Evolutionary conservation across 805 yeast genomes (phyloP).

Genomic region (Saccharomycopsis guyanensis): DNA sequence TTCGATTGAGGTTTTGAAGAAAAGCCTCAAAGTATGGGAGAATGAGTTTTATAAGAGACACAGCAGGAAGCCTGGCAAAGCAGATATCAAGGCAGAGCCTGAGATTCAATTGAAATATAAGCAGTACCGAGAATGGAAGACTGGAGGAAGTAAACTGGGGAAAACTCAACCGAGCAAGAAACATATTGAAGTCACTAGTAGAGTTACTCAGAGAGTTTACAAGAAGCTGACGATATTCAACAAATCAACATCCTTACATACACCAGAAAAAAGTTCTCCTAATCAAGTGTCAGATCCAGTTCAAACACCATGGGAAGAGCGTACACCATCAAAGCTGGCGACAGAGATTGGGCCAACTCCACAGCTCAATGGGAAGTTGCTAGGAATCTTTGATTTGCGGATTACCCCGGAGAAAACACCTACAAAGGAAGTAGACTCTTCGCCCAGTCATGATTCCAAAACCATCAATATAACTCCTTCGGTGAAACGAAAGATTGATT

Average conservation of each 20-base stretch:
- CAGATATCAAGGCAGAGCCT: constrained; percentile 17
- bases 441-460: constrained; percentile 6
- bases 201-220: neutral
- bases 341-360: constrained; percentile 19
- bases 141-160: neutral
- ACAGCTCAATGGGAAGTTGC: constrained; percentile 18
- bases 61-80: constrained; percentile 17
- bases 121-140: constrained; percentile 10
- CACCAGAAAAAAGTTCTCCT: constrained; percentile 16
- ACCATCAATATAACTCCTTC: constrained; percentile 9
- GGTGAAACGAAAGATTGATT: constrained; percentile 8
- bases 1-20: constrained; percentile 11
- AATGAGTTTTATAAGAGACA: constrained; percentile 7
- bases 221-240: neutral
- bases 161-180: neutral
- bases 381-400: constrained; percentile 15
- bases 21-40: constrained; percentile 18
- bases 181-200: neutral
- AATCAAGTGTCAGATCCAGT: neutral
- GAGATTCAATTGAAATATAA: constrained; percentile 17
- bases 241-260: neutral
- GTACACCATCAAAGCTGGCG: neutral
- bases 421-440: constrained; percentile 13
- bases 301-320: neutral
- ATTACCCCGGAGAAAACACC: constrained; percentile 5